Percentiles rank a stretch among this genome's conserved stretches.
Evolutionary conservation across 148 eudicot species (phyloP).

Genomic region (Rhododendron ovatum): DNA sequence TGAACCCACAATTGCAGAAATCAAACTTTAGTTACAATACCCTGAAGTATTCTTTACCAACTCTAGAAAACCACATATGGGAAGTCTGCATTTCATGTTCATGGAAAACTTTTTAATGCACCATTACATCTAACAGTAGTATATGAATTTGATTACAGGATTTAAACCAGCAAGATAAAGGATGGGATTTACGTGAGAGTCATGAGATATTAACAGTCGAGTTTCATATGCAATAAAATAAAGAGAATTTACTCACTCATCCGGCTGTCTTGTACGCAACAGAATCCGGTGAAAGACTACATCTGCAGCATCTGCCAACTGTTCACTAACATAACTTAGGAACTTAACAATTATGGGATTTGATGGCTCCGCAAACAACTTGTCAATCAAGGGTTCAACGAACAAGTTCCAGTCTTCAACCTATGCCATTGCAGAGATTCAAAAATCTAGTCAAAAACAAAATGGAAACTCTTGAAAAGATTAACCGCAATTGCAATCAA

Average conservation of each 20-base stretch:
- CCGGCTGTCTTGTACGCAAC: constrained; percentile 31
- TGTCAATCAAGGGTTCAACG: constrained; percentile 58
- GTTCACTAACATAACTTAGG: constrained; percentile 58
- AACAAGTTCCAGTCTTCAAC: constrained; percentile 67
- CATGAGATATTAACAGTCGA: no score
- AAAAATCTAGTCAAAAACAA: background rate
- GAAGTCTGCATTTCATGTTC: background rate
- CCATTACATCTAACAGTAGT: background rate
- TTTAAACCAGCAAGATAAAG: background rate
- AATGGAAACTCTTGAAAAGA: background rate
- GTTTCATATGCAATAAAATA: background rate
- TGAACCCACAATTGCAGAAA: background rate
- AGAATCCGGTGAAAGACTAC: constrained; percentile 50
- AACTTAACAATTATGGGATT: constrained; percentile 65
- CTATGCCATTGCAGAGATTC: constrained; percentile 24
- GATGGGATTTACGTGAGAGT: no score
- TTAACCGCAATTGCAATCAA: background rate
- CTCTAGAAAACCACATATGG: background rate
- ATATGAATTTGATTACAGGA: background rate
- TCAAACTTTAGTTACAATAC: background rate
- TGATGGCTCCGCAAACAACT: constrained; percentile 76
- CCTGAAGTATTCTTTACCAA: background rate
- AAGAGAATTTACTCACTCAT: constrained; percentile 34
- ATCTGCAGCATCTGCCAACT: constrained; percentile 57
- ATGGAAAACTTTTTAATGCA: background rate